A percentile compares a stretch with the other conserved stretches of the same genome.
Evolutionary conservation across 805 yeast species (phyloP).

Genomic region (Allodekkera sacchari): DNA sequence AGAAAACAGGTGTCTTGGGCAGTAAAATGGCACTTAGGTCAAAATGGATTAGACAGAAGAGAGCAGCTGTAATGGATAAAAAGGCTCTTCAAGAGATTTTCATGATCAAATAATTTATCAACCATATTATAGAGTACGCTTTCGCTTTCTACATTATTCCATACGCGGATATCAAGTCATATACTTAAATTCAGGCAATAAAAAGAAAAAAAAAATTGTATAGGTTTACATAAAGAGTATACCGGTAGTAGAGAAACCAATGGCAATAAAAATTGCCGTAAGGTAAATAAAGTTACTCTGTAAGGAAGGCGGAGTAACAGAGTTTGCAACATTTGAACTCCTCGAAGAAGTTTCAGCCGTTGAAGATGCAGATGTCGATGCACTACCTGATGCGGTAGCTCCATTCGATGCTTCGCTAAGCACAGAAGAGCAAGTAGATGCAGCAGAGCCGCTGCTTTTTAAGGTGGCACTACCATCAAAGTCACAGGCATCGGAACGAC

Average conservation of each 20-base stretch:
- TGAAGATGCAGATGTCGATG: too few species aligned
- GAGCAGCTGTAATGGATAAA: constrained; percentile 85
- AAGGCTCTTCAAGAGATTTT: constrained; percentile 87
- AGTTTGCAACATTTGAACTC: constrained; percentile 8
- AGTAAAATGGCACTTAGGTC: constrained; percentile 73
- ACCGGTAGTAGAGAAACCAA: too few species aligned
- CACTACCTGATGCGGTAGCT: constrained; percentile 7
- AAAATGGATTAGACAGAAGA: constrained; percentile 80
- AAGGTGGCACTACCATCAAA: constrained; percentile 65
- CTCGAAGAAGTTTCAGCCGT: constrained; percentile 12
- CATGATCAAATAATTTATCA: constrained; percentile 47
- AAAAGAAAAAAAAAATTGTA: too few species aligned
- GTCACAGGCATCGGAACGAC: constrained; percentile 49
- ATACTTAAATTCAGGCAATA: too few species aligned
- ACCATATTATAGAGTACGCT: background rate
- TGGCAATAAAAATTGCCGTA: too few species aligned
- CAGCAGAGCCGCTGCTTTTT: constrained; percentile 31
- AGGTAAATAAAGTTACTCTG: too few species aligned
- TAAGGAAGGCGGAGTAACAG: too few species aligned
- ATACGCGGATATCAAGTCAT: too few species aligned
- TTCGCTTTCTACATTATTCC: too few species aligned
- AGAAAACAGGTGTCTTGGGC: constrained; percentile 27
- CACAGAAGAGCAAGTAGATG: constrained; percentile 39
- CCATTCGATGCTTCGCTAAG: constrained; percentile 32
- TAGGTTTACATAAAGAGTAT: too few species aligned